Evolutionary conservation across 2,329 filamentous ascomycete genomes (phyloP).

Genomic region (Pseudocercospora macadamiae): DNA sequence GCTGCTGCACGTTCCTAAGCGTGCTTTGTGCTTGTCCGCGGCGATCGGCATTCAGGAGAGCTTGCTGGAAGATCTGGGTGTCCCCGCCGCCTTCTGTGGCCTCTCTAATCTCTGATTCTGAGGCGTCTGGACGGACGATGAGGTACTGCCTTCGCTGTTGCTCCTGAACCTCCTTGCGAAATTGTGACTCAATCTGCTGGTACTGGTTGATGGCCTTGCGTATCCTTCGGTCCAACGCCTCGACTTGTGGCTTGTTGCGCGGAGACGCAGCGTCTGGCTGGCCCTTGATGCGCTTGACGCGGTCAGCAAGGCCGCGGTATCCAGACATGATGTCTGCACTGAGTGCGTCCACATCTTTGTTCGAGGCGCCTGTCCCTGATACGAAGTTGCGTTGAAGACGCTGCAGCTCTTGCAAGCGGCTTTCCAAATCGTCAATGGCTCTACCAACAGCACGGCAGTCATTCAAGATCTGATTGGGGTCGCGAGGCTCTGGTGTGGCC

Average conservation of each 20-base stretch:
- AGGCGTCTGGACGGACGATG: slow-evolving; percentile 73
- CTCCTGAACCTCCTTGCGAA: slow-evolving; percentile 77
- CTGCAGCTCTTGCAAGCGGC: slow-evolving; percentile 71
- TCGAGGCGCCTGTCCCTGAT: slow-evolving; percentile 66
- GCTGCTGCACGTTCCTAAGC: slow-evolving; percentile 76
- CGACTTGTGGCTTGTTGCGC: slow-evolving; percentile 78
- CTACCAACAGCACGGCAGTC: slow-evolving; percentile 80
- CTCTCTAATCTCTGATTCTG: slow-evolving; percentile 73
- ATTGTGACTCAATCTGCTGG: slow-evolving; percentile 77
- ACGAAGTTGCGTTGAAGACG: slow-evolving; percentile 73
- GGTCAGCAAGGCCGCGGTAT: slow-evolving; percentile 77
- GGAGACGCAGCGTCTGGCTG: slow-evolving; percentile 71
- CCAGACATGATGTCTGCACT: slow-evolving; percentile 79
- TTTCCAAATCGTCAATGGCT: slow-evolving; percentile 74
- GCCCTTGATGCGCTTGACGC: slow-evolving; percentile 80
- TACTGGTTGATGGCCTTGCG: slow-evolving; percentile 81
- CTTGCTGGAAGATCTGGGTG: slow-evolving; percentile 84
- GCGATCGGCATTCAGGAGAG: slow-evolving; percentile 78
- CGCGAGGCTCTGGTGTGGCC: slow-evolving; percentile 41
- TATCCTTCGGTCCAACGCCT: slow-evolving; percentile 75
- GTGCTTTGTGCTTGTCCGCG: slow-evolving; percentile 80
- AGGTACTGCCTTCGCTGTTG: slow-evolving; percentile 88
- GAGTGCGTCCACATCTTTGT: slow-evolving; percentile 69
- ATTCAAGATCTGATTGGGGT: slow-evolving; percentile 80
- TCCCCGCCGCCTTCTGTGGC: slow-evolving; percentile 73